A percentile compares a stretch with the other conserved stretches of the same genome.
Evolutionary conservation across 2,329 filamentous ascomycete genomes (phyloP).

Genomic region (Graphilbum sp.): DNA sequence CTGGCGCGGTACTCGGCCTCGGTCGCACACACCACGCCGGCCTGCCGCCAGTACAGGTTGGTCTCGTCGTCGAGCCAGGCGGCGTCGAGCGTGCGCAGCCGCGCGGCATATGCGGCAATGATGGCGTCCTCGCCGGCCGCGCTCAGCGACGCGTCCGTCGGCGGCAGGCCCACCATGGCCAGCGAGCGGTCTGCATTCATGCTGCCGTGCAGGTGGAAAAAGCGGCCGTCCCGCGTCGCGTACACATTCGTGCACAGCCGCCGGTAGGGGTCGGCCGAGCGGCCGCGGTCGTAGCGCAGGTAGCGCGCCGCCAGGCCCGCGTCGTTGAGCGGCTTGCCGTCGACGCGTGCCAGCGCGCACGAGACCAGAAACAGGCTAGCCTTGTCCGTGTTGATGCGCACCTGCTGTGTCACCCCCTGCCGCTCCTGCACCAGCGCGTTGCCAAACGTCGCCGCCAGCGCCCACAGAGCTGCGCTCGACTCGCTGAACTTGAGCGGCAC

Average conservation of each 20-base stretch:
- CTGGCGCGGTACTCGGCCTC: constrained; percentile 25
- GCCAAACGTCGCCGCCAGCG: no score
- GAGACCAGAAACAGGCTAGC: no score
- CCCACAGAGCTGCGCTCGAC: no score
- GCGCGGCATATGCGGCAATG: constrained; percentile 15
- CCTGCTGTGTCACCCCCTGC: no score
- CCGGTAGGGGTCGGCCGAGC: no score
- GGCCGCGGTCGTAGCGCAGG: no score
- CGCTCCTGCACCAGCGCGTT: no score
- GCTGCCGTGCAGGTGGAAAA: constrained; percentile 33
- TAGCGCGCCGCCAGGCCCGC: no score
- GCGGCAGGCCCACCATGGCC: constrained; percentile 24
- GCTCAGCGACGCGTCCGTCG: constrained; percentile 6
- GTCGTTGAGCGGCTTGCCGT: no score
- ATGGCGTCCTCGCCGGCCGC: constrained; percentile 15
- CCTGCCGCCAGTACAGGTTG: constrained; percentile 23
- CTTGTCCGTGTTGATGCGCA: no score
- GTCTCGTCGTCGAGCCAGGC: constrained; percentile 22
- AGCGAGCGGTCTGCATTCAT: constrained; percentile 25
- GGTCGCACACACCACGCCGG: constrained; percentile 26
- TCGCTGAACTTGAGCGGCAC: no score
- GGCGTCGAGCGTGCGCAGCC: constrained; percentile 15
- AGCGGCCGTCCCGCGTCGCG: constrained; percentile 10
- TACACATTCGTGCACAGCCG: constrained; percentile 4
- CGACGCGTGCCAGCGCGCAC: no score